Conservation (phyloP, 495 filamentous ascomycete species). For the Usnea hakonensis region DNA sequence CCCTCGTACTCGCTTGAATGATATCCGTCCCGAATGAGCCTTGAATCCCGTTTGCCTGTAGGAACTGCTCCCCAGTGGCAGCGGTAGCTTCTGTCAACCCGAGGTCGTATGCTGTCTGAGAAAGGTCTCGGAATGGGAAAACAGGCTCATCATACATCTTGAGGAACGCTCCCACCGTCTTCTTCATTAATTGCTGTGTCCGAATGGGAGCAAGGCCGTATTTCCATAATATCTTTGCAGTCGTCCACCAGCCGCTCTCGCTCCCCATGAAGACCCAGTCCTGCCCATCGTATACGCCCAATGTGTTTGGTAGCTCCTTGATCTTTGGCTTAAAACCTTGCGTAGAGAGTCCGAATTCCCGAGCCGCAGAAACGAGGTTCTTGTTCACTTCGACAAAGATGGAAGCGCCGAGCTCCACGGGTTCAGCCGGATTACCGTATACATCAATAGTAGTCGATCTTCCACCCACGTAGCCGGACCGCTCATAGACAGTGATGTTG, state of each 20-base stretch:
- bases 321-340: constrained; percentile 29
- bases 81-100: constrained; percentile 58
- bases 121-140: constrained; percentile 78
- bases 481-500: constrained; percentile 86
- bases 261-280: constrained; percentile 61
- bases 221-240: constrained; percentile 70
- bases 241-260: constrained; percentile 66
- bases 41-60: constrained; percentile 59
- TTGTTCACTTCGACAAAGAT: constrained; percentile 87
- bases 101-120: constrained; percentile 53
- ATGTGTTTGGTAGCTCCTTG: constrained; percentile 35
- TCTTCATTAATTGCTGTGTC: constrained; percentile 65
- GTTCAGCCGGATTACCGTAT: constrained; percentile 58
- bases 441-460: constrained; percentile 83
- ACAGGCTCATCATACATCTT: constrained; percentile 70
- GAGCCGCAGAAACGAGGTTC: constrained; percentile 69
- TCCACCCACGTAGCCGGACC: constrained; percentile 70
- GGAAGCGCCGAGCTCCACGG: constrained; percentile 81
- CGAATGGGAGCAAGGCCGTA: constrained; percentile 75
- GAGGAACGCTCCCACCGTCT: constrained; percentile 64
- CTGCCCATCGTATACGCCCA: constrained; percentile 84
- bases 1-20: constrained; percentile 83
- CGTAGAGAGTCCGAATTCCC: constrained; percentile 58
- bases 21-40: constrained; percentile 67
- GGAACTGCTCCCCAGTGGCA: constrained; percentile 61